A percentile compares a stretch with the other conserved stretches of the same genome.
phyloP scores from a whole-genome alignment of 495 filamentous ascomycete species.

The Neurospora sp. region DNA sequence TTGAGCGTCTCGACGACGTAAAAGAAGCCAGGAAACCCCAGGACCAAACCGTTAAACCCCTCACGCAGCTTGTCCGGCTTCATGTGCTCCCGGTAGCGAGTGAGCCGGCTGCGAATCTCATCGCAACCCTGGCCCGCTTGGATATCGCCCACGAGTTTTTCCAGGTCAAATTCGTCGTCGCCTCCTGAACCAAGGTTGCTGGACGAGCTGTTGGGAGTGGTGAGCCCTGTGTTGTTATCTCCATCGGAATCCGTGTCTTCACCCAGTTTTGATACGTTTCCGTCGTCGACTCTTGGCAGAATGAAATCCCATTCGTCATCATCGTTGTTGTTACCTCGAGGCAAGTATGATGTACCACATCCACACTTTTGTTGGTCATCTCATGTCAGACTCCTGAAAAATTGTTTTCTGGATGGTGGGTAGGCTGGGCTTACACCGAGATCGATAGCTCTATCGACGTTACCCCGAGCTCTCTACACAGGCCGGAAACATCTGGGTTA shows the following conservation, averaged over 20 bases:
- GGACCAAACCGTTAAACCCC: slow-evolving; percentile 20
- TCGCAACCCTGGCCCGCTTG: slow-evolving; percentile 14
- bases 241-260: not conserved
- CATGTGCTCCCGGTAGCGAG: slow-evolving; percentile 7
- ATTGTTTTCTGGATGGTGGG: not conserved
- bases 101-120: slow-evolving; percentile 15
- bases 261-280: too few relatives aligned
- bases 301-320: not conserved
- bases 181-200: not conserved
- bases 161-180: slow-evolving; percentile 10
- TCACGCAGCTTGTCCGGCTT: slow-evolving; percentile 15
- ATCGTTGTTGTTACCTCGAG: not conserved
- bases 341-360: not conserved
- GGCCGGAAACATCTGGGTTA: not conserved
- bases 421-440: not conserved
- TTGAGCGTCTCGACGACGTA: slow-evolving; percentile 34
- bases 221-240: too few relatives aligned
- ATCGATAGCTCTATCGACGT: not conserved
- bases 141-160: slow-evolving; percentile 15
- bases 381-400: not conserved
- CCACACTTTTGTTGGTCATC: not conserved
- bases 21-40: slow-evolving; percentile 34
- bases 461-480: not conserved
- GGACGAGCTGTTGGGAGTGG: not conserved
- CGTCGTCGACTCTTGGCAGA: not conserved